These are phyloP conservation scores for Debaryomyces prosopidis DNA, from an alignment of 805 yeast genomes.

Conservation along the genomic window DNA sequence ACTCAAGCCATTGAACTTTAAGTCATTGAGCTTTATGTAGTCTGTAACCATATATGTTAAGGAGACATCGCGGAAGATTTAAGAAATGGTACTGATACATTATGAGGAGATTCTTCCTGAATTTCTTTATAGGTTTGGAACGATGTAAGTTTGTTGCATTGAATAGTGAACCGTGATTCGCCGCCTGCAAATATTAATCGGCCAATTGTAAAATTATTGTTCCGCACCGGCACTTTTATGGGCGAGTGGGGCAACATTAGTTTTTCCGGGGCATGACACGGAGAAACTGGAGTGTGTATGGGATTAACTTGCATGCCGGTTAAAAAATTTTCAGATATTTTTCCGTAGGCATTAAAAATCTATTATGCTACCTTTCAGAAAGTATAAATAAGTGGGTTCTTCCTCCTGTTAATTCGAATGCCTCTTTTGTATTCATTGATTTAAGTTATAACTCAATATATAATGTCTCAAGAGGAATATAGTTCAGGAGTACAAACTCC, in stretches of 20 bases:
- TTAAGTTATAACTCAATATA: background rate
- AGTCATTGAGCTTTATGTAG: no score
- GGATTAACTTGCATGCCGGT: background rate
- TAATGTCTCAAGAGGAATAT: constrained; percentile 13
- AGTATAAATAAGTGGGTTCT: background rate
- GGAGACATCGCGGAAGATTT: no score
- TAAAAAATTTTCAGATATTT: background rate
- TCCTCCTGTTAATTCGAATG: background rate
- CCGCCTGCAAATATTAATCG: no score
- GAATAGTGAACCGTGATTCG: no score
- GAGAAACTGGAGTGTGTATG: background rate
- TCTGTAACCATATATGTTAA: no score
- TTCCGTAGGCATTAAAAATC: background rate
- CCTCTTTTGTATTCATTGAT: background rate
- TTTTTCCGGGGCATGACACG: background rate
- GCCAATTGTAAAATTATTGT: no score
- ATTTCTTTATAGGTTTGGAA: no score
- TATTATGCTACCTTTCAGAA: background rate
- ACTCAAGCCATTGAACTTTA: no score
- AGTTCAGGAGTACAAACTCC: constrained; percentile 36
- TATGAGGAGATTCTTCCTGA: no score
- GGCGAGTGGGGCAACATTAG: background rate
- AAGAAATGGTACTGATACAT: no score
- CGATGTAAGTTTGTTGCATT: no score
- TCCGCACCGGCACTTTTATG: no score